Percentiles rank a stretch among this genome's conserved stretches.
These are phyloP conservation scores for Ambrosia artemisiifolia DNA, from an alignment of 129 eudicot genomes.

Conservation along the genomic window DNA sequence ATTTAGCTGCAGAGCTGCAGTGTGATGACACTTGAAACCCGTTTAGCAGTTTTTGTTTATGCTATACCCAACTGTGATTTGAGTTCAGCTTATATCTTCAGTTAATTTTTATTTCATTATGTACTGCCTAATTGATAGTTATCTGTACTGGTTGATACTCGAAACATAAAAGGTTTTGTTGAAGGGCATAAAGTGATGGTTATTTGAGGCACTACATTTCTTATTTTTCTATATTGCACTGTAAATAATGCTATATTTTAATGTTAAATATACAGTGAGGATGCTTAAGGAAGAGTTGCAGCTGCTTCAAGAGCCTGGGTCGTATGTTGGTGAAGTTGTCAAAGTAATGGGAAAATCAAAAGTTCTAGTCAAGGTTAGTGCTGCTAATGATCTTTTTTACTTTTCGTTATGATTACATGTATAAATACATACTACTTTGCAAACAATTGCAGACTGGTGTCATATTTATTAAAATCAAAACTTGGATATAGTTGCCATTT, in stretches of 20 bases:
- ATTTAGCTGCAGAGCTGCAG: not conserved
- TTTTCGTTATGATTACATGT: not conserved
- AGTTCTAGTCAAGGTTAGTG: conserved; percentile 78
- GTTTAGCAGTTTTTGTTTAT: not conserved
- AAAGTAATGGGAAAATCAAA: conserved; percentile 94
- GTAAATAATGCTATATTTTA: too few relatives aligned
- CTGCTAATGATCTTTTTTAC: not conserved
- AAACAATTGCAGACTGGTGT: not conserved
- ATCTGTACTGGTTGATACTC: not conserved
- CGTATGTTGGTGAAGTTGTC: conserved; percentile 96
- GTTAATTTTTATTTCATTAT: not conserved
- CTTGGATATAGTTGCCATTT: not conserved
- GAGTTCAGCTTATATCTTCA: too few relatives aligned
- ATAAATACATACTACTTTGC: not conserved
- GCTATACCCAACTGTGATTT: not conserved
- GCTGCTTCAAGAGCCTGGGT: conserved; percentile 92
- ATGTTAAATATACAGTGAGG: conserved; percentile 52
- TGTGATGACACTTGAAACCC: not conserved
- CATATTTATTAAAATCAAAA: not conserved
- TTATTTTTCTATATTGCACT: too few relatives aligned
- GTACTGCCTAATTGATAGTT: too few relatives aligned
- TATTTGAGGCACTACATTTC: not conserved
- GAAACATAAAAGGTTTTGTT: not conserved
- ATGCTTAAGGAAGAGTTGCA: conserved; percentile 84
- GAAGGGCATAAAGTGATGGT: not conserved